Conservation (phyloP, 2,329 filamentous ascomycete species). For the Acrodontium crateriforme region DNA sequence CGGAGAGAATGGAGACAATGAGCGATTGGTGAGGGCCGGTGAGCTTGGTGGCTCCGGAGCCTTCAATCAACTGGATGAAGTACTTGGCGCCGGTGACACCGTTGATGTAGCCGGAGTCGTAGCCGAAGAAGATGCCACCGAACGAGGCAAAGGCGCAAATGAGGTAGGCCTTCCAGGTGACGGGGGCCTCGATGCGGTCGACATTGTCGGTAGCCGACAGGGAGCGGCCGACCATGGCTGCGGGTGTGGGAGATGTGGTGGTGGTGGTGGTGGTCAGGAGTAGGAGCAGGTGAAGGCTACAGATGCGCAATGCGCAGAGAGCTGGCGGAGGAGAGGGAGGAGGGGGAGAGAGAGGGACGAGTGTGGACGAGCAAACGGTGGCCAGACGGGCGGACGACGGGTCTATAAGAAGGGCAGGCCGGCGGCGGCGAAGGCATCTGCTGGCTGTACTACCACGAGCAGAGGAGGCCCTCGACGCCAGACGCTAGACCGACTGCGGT, state of each 20-base stretch:
- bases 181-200: constrained; percentile 38
- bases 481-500: too few species aligned
- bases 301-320: constrained; percentile 8
- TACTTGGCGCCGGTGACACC: constrained; percentile 26
- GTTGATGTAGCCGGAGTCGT: constrained; percentile 65
- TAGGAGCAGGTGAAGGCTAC: constrained; percentile 1
- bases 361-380: too few species aligned
- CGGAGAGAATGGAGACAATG: constrained; percentile 63
- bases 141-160: constrained; percentile 36
- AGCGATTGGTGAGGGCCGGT: constrained; percentile 35
- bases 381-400: too few species aligned
- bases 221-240: constrained; percentile 13
- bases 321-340: constrained; percentile 19
- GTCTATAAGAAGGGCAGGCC: too few species aligned
- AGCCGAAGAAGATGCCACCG: constrained; percentile 59
- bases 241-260: constrained; percentile 15
- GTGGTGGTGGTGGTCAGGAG: constrained; percentile 16
- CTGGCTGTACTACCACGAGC: too few species aligned
- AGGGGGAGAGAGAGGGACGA: too few species aligned
- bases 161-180: constrained; percentile 30
- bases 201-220: constrained; percentile 35
- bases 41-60: constrained; percentile 20
- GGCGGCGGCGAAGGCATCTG: too few species aligned
- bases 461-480: too few species aligned
- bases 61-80: constrained; percentile 42